A percentile compares a stretch with the other conserved stretches of the same genome.
phyloP scores from a whole-genome alignment of 805 yeast species.

The Ogataea nakhonphanomensis region DNA sequence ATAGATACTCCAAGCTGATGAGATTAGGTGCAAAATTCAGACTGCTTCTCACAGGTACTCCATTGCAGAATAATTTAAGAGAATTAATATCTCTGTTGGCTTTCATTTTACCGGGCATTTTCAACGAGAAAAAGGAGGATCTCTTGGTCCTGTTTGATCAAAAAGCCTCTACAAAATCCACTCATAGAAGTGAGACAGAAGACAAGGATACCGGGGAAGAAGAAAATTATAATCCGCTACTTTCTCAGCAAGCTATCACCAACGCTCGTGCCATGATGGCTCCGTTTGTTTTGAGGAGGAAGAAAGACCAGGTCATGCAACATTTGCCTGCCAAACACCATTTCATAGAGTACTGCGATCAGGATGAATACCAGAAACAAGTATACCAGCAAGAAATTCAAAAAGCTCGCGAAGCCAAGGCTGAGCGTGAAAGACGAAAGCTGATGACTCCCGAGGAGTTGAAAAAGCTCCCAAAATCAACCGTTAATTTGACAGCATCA shows the following conservation, averaged over 20 bases:
- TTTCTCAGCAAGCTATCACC: conserved; percentile 86
- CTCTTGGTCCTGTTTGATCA: conserved; percentile 81
- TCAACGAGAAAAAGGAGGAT: conserved; percentile 78
- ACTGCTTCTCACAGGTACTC: conserved; percentile 90
- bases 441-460: conserved; percentile 30
- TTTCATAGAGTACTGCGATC: conserved; percentile 59
- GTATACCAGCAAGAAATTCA: conserved; percentile 63
- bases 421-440: conserved; percentile 44
- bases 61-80: conserved; percentile 86
- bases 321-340: conserved; percentile 81
- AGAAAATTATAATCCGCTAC: conserved; percentile 64
- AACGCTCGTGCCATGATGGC: conserved; percentile 98
- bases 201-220: conserved; percentile 30
- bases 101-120: conserved; percentile 82
- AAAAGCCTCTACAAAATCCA: conserved; percentile 64
- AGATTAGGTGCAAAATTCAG: conserved; percentile 79
- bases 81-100: conserved; percentile 89
- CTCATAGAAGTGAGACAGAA: conserved; percentile 23
- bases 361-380: conserved; percentile 50
- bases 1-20: conserved; percentile 85
- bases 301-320: conserved; percentile 85
- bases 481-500: conserved; percentile 37
- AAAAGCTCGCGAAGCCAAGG: conserved; percentile 37
- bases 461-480: conserved; percentile 32
- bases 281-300: conserved; percentile 91